Percentiles rank a stretch among this genome's conserved stretches.
phyloP scores from a whole-genome alignment of 2,329 filamentous ascomycete genomes.

The Cordyceps javanica region DNA sequence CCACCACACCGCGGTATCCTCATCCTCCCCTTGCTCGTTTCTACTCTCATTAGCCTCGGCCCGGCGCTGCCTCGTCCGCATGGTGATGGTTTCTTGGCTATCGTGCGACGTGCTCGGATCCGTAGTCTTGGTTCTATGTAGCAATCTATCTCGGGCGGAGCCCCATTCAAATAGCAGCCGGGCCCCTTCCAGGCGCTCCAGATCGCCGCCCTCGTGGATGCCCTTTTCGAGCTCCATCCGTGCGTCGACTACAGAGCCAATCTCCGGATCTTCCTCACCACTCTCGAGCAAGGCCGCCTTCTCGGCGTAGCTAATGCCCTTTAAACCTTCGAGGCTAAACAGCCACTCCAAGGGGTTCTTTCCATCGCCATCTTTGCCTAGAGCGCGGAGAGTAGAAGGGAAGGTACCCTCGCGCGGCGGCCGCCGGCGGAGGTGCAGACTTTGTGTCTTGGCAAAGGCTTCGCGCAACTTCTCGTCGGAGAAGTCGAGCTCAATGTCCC shows the following conservation, averaged over 20 bases:
- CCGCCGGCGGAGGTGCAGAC: conserved; percentile 66
- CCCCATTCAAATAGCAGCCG: conserved; percentile 52
- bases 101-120: conserved; percentile 21
- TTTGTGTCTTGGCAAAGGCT: conserved; percentile 62
- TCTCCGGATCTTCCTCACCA: conserved; percentile 41
- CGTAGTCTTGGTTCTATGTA: conserved; percentile 10
- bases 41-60: conserved; percentile 20
- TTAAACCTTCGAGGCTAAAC: conserved; percentile 55
- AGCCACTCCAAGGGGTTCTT: conserved; percentile 63
- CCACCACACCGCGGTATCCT: conserved; percentile 42
- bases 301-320: conserved; percentile 57
- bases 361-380: conserved; percentile 43
- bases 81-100: conserved; percentile 29
- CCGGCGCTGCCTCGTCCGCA: conserved; percentile 12
- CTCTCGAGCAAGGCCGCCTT: conserved; percentile 53
- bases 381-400: conserved; percentile 64
- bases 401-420: conserved; percentile 65
- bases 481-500: conserved; percentile 77
- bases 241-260: conserved; percentile 58
- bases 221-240: conserved; percentile 57
- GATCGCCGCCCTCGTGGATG: conserved; percentile 35
- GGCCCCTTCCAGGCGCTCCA: conserved; percentile 42
- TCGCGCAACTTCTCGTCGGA: conserved; percentile 54
- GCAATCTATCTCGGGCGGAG: conserved; percentile 35
- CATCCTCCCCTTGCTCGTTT: conserved; percentile 18